Evolutionary conservation across 805 yeast species (phyloP).

Genomic region (Starmerella roubikii): DNA sequence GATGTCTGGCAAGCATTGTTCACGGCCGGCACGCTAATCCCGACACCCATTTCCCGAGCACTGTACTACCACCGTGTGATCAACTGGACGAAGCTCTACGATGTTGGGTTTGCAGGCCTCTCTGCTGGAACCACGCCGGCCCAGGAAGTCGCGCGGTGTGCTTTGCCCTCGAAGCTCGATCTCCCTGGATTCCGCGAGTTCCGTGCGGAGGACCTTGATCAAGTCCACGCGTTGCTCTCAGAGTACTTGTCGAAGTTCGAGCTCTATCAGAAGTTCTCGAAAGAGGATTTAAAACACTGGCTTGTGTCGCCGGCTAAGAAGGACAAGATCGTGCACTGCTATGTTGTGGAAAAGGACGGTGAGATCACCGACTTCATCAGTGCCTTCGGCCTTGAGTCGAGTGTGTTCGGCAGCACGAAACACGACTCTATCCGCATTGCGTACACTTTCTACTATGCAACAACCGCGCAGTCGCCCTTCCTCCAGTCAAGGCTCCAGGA

Average conservation of each 20-base stretch:
- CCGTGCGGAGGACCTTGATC: constrained; percentile 46
- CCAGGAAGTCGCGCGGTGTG: constrained; percentile 48
- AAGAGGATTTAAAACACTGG: constrained; percentile 71
- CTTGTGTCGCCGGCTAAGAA: constrained; percentile 29
- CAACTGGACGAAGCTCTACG: constrained; percentile 79
- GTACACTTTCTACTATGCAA: constrained; percentile 78
- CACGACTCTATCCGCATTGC: constrained; percentile 71
- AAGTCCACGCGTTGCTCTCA: constrained; percentile 44
- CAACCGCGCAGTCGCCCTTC: constrained; percentile 39
- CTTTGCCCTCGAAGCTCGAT: constrained; percentile 36
- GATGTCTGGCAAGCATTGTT: constrained; percentile 92
- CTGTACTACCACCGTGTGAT: constrained; percentile 89
- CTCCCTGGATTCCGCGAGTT: constrained; percentile 46
- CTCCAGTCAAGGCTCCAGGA: constrained; percentile 46
- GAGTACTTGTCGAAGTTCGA: constrained; percentile 60
- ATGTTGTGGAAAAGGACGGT: constrained; percentile 54
- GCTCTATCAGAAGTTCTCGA: constrained; percentile 51
- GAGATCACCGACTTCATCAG: constrained; percentile 78
- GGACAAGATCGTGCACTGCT: constrained; percentile 35
- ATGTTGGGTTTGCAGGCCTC: constrained; percentile 76
- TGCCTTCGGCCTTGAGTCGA: constrained; percentile 77
- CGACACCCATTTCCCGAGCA: constrained; percentile 81
- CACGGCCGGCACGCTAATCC: constrained; percentile 83
- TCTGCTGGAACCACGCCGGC: constrained; percentile 59
- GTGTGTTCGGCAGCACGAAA: constrained; percentile 49